Conservation (phyloP, 164 flowering plant species). For the Chloranthus sessilifolius region DNA sequence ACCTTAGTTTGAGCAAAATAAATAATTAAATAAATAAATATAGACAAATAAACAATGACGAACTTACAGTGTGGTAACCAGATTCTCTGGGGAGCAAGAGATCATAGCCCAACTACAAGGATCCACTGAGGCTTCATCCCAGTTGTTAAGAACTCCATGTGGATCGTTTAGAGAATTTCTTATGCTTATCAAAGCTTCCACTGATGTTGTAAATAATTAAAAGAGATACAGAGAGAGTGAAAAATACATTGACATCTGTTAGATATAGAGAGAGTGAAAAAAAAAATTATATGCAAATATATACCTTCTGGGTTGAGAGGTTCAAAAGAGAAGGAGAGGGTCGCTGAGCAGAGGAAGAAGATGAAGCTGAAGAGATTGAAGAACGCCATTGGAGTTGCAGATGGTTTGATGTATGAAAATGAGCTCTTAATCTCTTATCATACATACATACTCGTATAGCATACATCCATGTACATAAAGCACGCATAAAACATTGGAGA, state of each 20-base stretch:
- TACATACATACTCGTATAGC: not conserved
- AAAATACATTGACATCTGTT: not conserved
- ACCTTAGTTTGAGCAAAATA: too few species aligned
- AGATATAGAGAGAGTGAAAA: not conserved
- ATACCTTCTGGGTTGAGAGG: conserved; percentile 83
- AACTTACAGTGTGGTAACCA: conserved; percentile 76
- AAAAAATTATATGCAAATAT: not conserved
- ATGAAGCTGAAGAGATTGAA: conserved; percentile 13
- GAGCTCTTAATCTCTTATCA: too few species aligned
- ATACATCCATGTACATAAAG: not conserved
- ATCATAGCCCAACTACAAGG: conserved; percentile 98
- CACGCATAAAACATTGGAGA: too few species aligned
- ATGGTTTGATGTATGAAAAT: not conserved
- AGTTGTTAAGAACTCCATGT: conserved; percentile 71
- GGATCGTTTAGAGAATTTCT: conserved; percentile 58
- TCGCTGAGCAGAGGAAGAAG: conserved; percentile 14
- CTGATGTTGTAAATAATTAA: conserved; percentile 22
- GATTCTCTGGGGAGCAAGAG: conserved; percentile 81
- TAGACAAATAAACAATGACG: too few species aligned
- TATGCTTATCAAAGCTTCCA: conserved; percentile 68
- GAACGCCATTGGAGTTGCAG: conserved; percentile 25
- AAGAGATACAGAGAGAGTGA: conserved; percentile 1
- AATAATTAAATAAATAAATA: too few species aligned
- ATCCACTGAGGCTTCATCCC: conserved; percentile 95
- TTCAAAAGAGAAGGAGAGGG: conserved; percentile 42